Evolutionary conservation across 768 basidiomycete species (phyloP).

Genomic region (Coprinopsis sp.): DNA sequence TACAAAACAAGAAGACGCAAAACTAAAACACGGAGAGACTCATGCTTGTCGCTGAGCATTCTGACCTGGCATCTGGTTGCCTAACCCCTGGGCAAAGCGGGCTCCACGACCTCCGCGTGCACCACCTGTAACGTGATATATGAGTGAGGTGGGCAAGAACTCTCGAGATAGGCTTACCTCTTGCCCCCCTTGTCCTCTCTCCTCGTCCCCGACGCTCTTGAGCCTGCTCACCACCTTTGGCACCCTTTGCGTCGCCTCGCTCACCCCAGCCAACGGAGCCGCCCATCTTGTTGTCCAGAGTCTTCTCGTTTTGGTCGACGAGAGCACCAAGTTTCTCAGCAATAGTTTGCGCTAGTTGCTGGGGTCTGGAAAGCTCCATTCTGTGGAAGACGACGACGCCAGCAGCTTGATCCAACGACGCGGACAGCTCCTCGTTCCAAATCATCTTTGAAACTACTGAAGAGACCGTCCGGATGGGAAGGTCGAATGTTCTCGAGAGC

Average conservation of each 20-base stretch:
- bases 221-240: slow-evolving; percentile 75
- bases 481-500: slow-evolving; percentile 82
- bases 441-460: slow-evolving; percentile 98
- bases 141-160: not conserved
- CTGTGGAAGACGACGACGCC: slow-evolving; percentile 93
- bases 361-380: slow-evolving; percentile 80
- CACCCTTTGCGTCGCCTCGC: slow-evolving; percentile 61
- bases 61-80: slow-evolving; percentile 66
- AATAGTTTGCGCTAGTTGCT: slow-evolving; percentile 84
- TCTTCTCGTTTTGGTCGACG: slow-evolving; percentile 92
- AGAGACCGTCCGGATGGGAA: slow-evolving; percentile 76
- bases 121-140: slow-evolving; percentile 39
- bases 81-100: slow-evolving; percentile 80
- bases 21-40: slow-evolving; percentile 8
- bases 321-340: slow-evolving; percentile 83
- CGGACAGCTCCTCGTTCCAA: slow-evolving; percentile 92
- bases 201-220: slow-evolving; percentile 75
- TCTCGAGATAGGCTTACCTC: slow-evolving; percentile 38
- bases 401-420: slow-evolving; percentile 87
- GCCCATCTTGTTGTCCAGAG: slow-evolving; percentile 79
- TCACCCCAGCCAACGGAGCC: slow-evolving; percentile 60
- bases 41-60: slow-evolving; percentile 28
- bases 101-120: slow-evolving; percentile 64
- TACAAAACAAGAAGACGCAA: slow-evolving; percentile 11
- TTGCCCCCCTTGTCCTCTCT: slow-evolving; percentile 58